Evolutionary conservation across 805 yeast species (phyloP).

Genomic region (Ogataea allantospora): DNA sequence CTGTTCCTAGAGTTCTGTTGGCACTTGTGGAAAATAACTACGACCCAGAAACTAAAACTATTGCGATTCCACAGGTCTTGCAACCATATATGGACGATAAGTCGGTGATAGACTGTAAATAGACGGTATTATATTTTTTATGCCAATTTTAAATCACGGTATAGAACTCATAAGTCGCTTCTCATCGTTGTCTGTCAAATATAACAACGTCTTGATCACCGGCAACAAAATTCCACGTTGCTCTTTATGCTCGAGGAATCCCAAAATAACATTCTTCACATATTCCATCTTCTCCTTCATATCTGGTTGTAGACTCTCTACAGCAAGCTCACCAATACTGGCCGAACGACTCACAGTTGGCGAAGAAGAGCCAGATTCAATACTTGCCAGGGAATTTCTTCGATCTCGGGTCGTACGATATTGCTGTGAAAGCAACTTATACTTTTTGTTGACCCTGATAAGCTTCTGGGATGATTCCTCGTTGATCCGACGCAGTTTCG

Average conservation of each 20-base stretch:
- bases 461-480: conserved; percentile 68
- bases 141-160: conserved; percentile 4
- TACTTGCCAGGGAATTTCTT: conserved; percentile 19
- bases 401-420: conserved; percentile 38
- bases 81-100: conserved; percentile 71
- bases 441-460: conserved; percentile 68
- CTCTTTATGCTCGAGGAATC: conserved; percentile 89
- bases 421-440: conserved; percentile 61
- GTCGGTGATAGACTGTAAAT: conserved; percentile 29
- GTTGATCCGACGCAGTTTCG: conserved; percentile 55
- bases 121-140: not conserved
- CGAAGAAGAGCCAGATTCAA: conserved; percentile 22
- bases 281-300: conserved; percentile 62
- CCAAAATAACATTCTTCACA: conserved; percentile 84
- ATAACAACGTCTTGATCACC: conserved; percentile 73
- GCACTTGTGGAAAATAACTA: conserved; percentile 89
- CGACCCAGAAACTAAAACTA: conserved; percentile 51
- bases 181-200: conserved; percentile 70
- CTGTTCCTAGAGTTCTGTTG: conserved; percentile 85
- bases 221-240: conserved; percentile 84
- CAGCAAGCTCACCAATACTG: conserved; percentile 14
- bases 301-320: conserved; percentile 21
- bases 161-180: conserved; percentile 62
- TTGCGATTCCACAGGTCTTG: conserved; percentile 66
- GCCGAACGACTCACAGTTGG: conserved; percentile 24